These are phyloP conservation scores for Corchorus olitorius DNA, from an alignment of 345 rosid genomes.

Conservation along the genomic window DNA sequence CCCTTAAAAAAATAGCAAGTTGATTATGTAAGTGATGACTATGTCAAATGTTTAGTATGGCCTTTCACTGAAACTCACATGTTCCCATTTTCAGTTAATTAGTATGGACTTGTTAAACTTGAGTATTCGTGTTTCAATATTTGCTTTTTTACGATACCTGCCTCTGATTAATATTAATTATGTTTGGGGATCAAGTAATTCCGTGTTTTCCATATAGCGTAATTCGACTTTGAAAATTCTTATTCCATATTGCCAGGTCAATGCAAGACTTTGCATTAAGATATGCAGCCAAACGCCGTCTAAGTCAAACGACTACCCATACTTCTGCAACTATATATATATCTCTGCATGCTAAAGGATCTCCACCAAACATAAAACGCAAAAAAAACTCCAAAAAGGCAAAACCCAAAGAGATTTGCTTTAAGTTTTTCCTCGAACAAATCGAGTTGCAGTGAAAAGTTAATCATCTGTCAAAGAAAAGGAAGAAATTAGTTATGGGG, in stretches of 20 bases:
- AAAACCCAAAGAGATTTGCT: background rate
- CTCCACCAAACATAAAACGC: background rate
- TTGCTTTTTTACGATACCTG: no score
- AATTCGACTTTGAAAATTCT: background rate
- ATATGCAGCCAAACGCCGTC: background rate
- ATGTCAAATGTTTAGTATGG: no score
- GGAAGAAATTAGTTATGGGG: background rate
- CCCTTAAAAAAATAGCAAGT: no score
- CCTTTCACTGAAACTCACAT: no score
- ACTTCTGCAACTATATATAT: background rate
- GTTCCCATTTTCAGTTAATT: no score
- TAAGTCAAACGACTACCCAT: slow-evolving; percentile 4
- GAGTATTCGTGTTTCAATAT: no score
- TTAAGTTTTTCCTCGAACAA: background rate
- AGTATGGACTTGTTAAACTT: no score
- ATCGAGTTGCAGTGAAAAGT: background rate
- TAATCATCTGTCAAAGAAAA: no score
- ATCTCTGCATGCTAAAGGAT: background rate
- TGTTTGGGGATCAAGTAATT: background rate
- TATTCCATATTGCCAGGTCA: background rate
- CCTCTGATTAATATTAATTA: no score
- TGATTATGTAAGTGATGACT: no score
- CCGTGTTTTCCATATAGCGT: background rate
- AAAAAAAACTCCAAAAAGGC: no score
- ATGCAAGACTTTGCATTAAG: background rate